These are phyloP conservation scores for Desmodesmus armatus DNA, from an alignment of 139 green algal species.

Conservation along the genomic window DNA sequence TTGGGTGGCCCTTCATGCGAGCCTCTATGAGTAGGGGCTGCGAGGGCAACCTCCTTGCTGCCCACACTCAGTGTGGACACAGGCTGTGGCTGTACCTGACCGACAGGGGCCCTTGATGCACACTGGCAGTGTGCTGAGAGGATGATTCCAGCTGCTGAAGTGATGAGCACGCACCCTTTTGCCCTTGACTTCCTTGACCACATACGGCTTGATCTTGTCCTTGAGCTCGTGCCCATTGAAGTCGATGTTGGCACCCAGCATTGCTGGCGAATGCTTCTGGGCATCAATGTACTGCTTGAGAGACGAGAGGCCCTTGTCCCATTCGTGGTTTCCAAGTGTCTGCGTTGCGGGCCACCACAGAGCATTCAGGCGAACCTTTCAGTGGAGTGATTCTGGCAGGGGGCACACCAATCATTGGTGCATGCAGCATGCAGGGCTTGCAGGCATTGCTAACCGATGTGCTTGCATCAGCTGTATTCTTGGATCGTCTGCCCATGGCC, in stretches of 20 bases:
- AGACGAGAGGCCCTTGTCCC: conserved; percentile 21
- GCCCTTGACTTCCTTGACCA: conserved; percentile 30
- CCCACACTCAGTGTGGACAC: no score
- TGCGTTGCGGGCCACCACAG: conserved; percentile 22
- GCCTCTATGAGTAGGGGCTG: no score
- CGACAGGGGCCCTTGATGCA: no score
- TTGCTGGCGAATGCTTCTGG: neutral
- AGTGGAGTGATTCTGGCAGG: neutral
- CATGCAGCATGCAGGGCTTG: neutral
- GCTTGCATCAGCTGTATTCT: neutral
- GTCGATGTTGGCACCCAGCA: conserved; percentile 46
- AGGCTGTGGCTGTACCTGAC: no score
- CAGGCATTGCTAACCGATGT: neutral
- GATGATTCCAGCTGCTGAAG: no score
- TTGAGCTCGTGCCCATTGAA: conserved; percentile 18
- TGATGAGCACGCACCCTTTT: conserved; percentile 43
- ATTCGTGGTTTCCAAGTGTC: conserved; percentile 50
- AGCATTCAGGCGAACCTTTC: neutral
- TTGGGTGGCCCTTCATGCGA: no score
- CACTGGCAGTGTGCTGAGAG: no score
- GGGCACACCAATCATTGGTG: neutral
- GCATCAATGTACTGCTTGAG: conserved; percentile 38
- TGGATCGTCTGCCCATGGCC: no score
- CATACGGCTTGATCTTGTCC: conserved; percentile 31
- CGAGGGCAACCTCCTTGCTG: no score